These are phyloP conservation scores for Diutina mesorugosa DNA, from an alignment of 1,139 yeast species.

Conservation along the genomic window DNA sequence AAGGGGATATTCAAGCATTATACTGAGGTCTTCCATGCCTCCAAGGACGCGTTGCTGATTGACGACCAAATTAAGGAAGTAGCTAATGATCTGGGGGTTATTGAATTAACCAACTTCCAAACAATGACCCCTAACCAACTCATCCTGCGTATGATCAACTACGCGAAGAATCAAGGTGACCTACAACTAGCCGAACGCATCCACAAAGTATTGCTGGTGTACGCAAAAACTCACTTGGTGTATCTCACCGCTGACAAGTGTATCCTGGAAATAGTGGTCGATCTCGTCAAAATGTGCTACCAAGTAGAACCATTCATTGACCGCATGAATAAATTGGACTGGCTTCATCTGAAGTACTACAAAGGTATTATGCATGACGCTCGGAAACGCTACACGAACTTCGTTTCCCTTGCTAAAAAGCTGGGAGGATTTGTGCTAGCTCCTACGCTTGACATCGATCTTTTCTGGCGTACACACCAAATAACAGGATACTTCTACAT, in stretches of 20 bases:
- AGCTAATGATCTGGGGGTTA: not conserved
- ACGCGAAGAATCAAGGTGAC: not conserved
- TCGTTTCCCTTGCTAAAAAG: not conserved
- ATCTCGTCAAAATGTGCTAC: constrained; percentile 1
- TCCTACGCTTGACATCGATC: not conserved
- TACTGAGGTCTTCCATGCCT: constrained; percentile 1
- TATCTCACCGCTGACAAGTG: constrained; percentile 1
- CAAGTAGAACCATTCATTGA: not conserved
- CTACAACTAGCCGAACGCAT: not conserved
- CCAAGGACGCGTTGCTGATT: not conserved
- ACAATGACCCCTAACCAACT: not conserved
- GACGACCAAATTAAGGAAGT: constrained; percentile 1
- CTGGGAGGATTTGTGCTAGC: constrained; percentile 1
- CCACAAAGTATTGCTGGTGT: not conserved
- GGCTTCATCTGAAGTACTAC: not conserved
- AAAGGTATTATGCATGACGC: constrained; percentile 1
- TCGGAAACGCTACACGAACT: not conserved
- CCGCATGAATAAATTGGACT: not conserved
- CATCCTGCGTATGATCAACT: not conserved
- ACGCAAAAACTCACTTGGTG: not conserved
- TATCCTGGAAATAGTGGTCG: not conserved
- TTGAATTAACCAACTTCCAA: not conserved
- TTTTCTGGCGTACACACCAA: constrained; percentile 1
- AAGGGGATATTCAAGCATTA: constrained; percentile 1
- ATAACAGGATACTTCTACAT: not conserved